These are phyloP conservation scores for Trichoderma virens DNA, from an alignment of 495 filamentous ascomycete genomes.

Conservation along the genomic window DNA sequence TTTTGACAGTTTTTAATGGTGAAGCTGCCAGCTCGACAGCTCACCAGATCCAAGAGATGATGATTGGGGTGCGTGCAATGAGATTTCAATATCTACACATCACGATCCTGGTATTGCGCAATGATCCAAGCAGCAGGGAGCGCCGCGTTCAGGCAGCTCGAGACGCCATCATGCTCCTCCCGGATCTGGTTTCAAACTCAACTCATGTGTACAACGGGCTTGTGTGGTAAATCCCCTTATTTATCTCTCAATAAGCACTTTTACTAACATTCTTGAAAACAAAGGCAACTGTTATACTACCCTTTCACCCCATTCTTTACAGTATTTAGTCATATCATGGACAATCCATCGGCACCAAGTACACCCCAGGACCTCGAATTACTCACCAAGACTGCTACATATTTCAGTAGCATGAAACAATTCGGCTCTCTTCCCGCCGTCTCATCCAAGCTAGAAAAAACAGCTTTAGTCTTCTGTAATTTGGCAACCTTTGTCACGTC, in stretches of 20 bases:
- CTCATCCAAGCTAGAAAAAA: background rate
- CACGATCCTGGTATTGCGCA: background rate
- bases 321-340: background rate
- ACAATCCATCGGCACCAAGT: background rate
- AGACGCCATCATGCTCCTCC: slow-evolving; percentile 11
- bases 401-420: background rate
- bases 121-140: background rate
- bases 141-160: background rate
- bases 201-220: slow-evolving; percentile 18
- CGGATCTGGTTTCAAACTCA: slow-evolving; percentile 17
- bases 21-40: background rate
- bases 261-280: background rate
- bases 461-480: background rate
- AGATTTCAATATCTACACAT: background rate
- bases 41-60: background rate
- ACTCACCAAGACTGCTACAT: background rate
- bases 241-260: background rate
- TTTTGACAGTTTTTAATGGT: background rate
- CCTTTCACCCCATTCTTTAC: slow-evolving; percentile 19
- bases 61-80: background rate
- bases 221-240: slow-evolving; percentile 14
- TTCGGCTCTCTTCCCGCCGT: background rate
- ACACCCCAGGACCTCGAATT: background rate
- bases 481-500: background rate
- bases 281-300: slow-evolving; percentile 20